These are phyloP conservation scores for Paratinospora sagittata DNA, from an alignment of 164 flowering plant genomes.

Conservation along the genomic window DNA sequence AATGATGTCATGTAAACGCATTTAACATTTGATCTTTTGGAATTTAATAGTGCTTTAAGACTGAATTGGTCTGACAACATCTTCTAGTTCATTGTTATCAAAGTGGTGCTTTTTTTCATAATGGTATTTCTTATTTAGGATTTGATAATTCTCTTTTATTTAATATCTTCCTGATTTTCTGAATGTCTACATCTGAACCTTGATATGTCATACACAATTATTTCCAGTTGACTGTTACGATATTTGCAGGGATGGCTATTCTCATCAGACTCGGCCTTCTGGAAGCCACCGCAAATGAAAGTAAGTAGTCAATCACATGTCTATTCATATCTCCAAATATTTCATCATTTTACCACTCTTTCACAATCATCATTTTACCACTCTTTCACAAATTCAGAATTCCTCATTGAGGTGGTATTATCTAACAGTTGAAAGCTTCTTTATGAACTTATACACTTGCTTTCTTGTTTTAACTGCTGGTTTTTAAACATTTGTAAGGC, in stretches of 20 bases:
- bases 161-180: not conserved
- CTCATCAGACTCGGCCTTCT: conserved; percentile 71
- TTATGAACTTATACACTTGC: too few species aligned
- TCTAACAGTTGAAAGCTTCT: not conserved
- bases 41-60: too few species aligned
- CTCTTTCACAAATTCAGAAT: too few species aligned
- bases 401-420: not conserved
- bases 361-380: too few species aligned
- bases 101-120: not conserved
- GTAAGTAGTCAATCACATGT: conserved; percentile 34
- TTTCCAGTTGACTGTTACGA: conserved; percentile 11
- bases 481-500: too few species aligned
- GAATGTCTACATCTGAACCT: not conserved
- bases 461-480: too few species aligned
- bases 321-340: not conserved
- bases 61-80: too few species aligned
- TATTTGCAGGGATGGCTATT: conserved; percentile 92
- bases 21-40: not conserved
- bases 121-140: not conserved
- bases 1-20: not conserved
- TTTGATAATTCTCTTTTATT: not conserved
- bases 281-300: conserved; percentile 96
- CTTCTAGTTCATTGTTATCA: too few species aligned
- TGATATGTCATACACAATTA: not conserved
- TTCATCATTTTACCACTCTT: not conserved